Base-by-base conservation (phyloP, 345 rosid genomes). In the Dipteronia dyeriana region DNA sequence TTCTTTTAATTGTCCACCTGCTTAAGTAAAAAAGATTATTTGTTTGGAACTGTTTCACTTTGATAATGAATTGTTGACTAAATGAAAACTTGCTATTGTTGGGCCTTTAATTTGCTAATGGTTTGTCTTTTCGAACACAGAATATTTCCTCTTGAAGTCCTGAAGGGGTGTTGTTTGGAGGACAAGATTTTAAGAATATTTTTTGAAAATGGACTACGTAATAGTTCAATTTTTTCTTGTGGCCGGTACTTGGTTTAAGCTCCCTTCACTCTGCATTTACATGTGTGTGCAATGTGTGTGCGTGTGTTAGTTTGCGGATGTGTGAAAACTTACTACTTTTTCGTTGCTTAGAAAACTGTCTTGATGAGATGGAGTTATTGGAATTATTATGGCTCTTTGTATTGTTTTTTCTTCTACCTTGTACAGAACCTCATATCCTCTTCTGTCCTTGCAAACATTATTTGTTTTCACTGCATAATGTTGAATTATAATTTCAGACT, bases 401-500 rank as follows among this genome's bases (percentile, higher is more conserved):
- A 4, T 61, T 45, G 0, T 9, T 41, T 25, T 61, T 26, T 45
- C 43, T 47, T 62, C 49, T 61, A 25, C 9, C 19, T 12, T 14
- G 68, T 4, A 20, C 12, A 14, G 22, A 34, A 19, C 70, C 41
- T 54, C 23, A 9, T 10, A 31, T 23, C 38, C 57, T 23, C 39
- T 26, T 49, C 45, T 20, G 22, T 34, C 41, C 62, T 65, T 20
- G 7, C 29, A 29, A 19, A 31, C 20, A 19, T 4, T 43, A 74
- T 74, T 26, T 12, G 64, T 66, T 73, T 68, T 68, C 47, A 23
- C 57, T 31, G 19, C 23, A 11, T 22, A 16, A 16, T 17, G 47
- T 74, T 66, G 69, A 31, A 25, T 39, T 66, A 22, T 67, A 13
- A 68, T 53, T 45, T 54, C 16, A 93, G 98, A 84, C 85, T 92